Evolutionary conservation across 2,329 filamentous ascomycete genomes (phyloP).

Genomic region (Arthrobotrys conoides): DNA sequence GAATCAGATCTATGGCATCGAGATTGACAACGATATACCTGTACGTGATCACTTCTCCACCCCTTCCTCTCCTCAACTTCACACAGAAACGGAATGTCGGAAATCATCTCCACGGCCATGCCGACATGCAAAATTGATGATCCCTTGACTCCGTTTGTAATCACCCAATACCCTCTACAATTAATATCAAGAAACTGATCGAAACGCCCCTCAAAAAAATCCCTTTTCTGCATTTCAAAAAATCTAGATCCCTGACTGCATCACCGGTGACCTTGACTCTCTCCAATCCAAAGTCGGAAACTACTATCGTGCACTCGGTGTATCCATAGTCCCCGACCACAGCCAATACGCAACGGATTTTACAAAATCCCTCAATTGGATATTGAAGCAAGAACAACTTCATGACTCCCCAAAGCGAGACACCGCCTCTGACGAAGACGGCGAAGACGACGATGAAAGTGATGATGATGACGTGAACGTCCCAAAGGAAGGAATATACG

Average conservation of each 20-base stretch:
- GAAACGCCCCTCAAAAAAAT: background rate
- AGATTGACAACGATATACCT: slow-evolving; percentile 41
- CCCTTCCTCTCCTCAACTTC: background rate
- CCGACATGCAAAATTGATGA: background rate
- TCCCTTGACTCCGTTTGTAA: slow-evolving; percentile 16
- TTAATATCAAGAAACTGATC: background rate
- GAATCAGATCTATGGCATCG: slow-evolving; percentile 76
- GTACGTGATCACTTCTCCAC: slow-evolving; percentile 36
- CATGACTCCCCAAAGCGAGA: slow-evolving; percentile 35
- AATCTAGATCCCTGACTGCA: slow-evolving; percentile 74
- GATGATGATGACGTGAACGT: slow-evolving; percentile 9
- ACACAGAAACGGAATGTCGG: background rate
- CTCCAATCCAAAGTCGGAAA: slow-evolving; percentile 74
- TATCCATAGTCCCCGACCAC: slow-evolving; percentile 77
- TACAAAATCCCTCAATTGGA: slow-evolving; percentile 80
- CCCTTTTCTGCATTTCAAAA: background rate
- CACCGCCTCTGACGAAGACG: slow-evolving; percentile 28
- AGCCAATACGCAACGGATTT: slow-evolving; percentile 95
- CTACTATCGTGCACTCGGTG: slow-evolving; percentile 76
- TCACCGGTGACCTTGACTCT: slow-evolving; percentile 94
- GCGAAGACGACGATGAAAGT: background rate
- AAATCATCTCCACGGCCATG: slow-evolving; percentile 15
- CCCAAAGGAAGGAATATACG: background rate
- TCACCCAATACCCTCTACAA: background rate
- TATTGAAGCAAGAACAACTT: slow-evolving; percentile 66